A percentile compares a stretch with the other conserved stretches of the same genome.
Conservation (phyloP, 129 eudicot genomes). For the Mikania micrantha region DNA sequence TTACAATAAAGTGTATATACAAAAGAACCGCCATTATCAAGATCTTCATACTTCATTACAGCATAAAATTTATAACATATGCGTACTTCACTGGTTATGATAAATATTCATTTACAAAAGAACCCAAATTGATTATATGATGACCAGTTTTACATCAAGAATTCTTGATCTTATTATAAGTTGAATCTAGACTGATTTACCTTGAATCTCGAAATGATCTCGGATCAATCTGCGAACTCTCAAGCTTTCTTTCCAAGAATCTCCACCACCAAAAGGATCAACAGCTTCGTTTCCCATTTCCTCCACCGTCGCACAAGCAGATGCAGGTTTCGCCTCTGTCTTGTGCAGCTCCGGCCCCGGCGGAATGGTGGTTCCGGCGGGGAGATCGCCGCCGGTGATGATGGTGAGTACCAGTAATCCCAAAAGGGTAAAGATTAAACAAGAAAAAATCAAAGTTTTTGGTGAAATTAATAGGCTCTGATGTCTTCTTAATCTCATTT, state of each 20-base stretch:
- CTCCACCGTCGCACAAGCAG: constrained; percentile 41
- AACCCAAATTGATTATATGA: not conserved
- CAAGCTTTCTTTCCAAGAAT: constrained; percentile 32
- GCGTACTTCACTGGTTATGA: no score
- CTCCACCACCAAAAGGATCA: constrained; percentile 18
- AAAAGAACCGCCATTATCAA: no score
- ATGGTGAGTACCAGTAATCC: constrained; percentile 22
- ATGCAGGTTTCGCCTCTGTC: not conserved
- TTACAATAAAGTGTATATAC: not conserved
- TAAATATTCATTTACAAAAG: no score
- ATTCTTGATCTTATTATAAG: not conserved
- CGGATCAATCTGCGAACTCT: constrained; percentile 36
- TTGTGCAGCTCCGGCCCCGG: constrained; percentile 4
- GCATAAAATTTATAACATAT: no score
- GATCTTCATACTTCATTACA: no score
- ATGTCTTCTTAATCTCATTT: constrained; percentile 22
- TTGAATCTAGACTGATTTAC: constrained; percentile 7
- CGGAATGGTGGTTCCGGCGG: constrained; percentile 14
- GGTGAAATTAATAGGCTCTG: constrained; percentile 4
- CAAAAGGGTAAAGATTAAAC: constrained; percentile 28
- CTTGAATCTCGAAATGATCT: constrained; percentile 37
- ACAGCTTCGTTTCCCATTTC: constrained; percentile 40
- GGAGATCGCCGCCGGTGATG: constrained; percentile 29
- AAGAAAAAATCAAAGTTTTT: constrained; percentile 8
- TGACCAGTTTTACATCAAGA: not conserved